A percentile compares a stretch with the other conserved stretches of the same genome.
These are phyloP conservation scores for Lactarius evosmus DNA, from an alignment of 768 basidiomycete genomes.

Conservation along the genomic window DNA sequence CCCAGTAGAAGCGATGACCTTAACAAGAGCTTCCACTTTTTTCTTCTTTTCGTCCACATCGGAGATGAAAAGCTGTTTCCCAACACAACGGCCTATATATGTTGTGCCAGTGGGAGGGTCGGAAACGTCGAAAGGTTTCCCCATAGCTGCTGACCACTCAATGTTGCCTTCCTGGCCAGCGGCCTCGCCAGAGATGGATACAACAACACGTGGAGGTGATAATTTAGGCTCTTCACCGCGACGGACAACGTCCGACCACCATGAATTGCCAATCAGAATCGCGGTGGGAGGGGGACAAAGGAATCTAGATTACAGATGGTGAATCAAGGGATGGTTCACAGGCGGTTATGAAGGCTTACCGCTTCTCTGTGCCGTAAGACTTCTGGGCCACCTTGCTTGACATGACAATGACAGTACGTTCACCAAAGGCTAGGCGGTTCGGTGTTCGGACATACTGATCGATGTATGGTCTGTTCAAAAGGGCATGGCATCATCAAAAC, in stretches of 20 bases:
- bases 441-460: constrained; percentile 82
- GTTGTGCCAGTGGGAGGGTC: constrained; percentile 80
- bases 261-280: constrained; percentile 89
- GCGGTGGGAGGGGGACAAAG: constrained; percentile 93
- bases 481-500: constrained; percentile 15
- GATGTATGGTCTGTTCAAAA: constrained; percentile 61
- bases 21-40: constrained; percentile 90
- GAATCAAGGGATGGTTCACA: constrained; percentile 1
- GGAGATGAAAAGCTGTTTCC: constrained; percentile 92
- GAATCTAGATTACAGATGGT: constrained; percentile 50
- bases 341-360: constrained; percentile 45
- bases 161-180: constrained; percentile 80
- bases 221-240: constrained; percentile 72
- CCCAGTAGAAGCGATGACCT: constrained; percentile 74
- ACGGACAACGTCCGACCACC: constrained; percentile 84
- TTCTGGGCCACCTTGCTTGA: constrained; percentile 98
- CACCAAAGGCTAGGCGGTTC: constrained; percentile 87
- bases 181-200: constrained; percentile 91
- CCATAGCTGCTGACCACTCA: constrained; percentile 84
- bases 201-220: constrained; percentile 74
- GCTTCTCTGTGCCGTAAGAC: constrained; percentile 93
- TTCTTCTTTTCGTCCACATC: constrained; percentile 95
- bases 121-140: constrained; percentile 78
- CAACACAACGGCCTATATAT: constrained; percentile 89
- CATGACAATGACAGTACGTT: constrained; percentile 94